Percentiles rank a stretch among this genome's conserved stretches.
These are phyloP conservation scores for Rhodotorula diobovata DNA, from an alignment of 768 basidiomycete genomes.

Conservation along the genomic window DNA sequence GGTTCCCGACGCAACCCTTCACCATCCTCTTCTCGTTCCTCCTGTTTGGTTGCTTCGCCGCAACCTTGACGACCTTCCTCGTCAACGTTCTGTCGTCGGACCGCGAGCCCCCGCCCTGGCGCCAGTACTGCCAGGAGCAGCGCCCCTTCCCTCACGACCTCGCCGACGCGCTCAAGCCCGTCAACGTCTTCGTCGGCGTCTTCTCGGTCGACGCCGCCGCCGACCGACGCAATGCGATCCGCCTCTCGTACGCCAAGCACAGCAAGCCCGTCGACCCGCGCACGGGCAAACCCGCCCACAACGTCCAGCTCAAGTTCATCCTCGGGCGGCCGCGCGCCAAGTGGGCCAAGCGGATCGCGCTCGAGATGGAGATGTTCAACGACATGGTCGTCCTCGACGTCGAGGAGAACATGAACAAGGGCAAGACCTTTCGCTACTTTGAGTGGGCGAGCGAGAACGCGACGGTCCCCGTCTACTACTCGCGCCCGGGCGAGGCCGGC, in stretches of 20 bases:
- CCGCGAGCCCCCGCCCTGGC: constrained; percentile 90
- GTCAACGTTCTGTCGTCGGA: constrained; percentile 93
- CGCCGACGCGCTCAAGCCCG: constrained; percentile 71
- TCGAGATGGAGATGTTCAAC: constrained; percentile 87
- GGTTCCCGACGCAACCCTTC: constrained; percentile 42
- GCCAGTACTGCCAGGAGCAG: constrained; percentile 72
- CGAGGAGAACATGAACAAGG: constrained; percentile 91
- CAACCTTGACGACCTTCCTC: constrained; percentile 76
- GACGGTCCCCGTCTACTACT: constrained; percentile 61
- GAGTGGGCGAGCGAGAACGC: constrained; percentile 86
- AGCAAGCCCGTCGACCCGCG: constrained; percentile 63
- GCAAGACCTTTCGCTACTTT: constrained; percentile 88
- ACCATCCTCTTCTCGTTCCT: constrained; percentile 60
- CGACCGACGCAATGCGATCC: constrained; percentile 78
- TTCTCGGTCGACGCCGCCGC: constrained; percentile 81
- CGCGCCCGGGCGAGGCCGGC: constrained; percentile 5
- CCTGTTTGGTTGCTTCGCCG: constrained; percentile 72
- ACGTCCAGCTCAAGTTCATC: constrained; percentile 75
- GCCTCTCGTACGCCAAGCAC: constrained; percentile 85
- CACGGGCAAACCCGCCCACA: constrained; percentile 66
- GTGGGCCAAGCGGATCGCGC: constrained; percentile 69
- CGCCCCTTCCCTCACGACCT: constrained; percentile 65
- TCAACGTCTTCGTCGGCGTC: constrained; percentile 80
- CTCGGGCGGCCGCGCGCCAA: constrained; percentile 75
- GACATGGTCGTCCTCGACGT: constrained; percentile 60